Percentiles rank a stretch among this genome's conserved stretches.
These are phyloP conservation scores for Fusarium virguliforme DNA, from an alignment of 2,329 filamentous ascomycete species.

Conservation along the genomic window DNA sequence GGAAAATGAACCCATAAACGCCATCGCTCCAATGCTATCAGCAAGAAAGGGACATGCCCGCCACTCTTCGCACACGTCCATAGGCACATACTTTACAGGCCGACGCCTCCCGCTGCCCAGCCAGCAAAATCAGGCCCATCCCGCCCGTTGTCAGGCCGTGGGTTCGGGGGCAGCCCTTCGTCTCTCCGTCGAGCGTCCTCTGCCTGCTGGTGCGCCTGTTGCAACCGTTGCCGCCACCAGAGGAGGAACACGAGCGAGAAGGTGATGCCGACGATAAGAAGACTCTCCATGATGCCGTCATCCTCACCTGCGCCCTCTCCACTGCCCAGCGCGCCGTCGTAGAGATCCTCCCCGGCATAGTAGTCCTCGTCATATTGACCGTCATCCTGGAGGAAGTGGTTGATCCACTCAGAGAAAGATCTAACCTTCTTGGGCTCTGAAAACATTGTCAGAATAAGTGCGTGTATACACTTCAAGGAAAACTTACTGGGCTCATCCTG, in stretches of 20 bases:
- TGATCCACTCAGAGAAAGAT: slow-evolving; percentile 88
- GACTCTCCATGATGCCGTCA: slow-evolving; percentile 85
- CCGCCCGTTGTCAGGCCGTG: slow-evolving; percentile 44
- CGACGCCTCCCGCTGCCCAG: slow-evolving; percentile 58
- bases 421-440: slow-evolving; percentile 80
- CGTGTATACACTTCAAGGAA: neutral
- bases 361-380: slow-evolving; percentile 76
- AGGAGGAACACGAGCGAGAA: slow-evolving; percentile 82
- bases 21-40: slow-evolving; percentile 51
- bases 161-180: slow-evolving; percentile 52
- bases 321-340: slow-evolving; percentile 70
- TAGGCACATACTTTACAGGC: slow-evolving; percentile 48
- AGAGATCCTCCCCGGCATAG: slow-evolving; percentile 67
- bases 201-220: slow-evolving; percentile 67
- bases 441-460: slow-evolving; percentile 50
- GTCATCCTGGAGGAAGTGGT: slow-evolving; percentile 84
- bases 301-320: slow-evolving; percentile 76
- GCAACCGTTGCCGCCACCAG: slow-evolving; percentile 83
- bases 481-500: slow-evolving; percentile 87
- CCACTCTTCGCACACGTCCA: slow-evolving; percentile 8
- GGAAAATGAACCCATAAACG: slow-evolving; percentile 49
- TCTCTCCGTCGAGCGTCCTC: slow-evolving; percentile 55
- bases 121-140: slow-evolving; percentile 53
- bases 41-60: slow-evolving; percentile 40
- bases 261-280: slow-evolving; percentile 86